Evolutionary conservation across 2,329 filamentous ascomycete genomes (phyloP).

Genomic region (Ophiocordyceps camponoti-leonardi): DNA sequence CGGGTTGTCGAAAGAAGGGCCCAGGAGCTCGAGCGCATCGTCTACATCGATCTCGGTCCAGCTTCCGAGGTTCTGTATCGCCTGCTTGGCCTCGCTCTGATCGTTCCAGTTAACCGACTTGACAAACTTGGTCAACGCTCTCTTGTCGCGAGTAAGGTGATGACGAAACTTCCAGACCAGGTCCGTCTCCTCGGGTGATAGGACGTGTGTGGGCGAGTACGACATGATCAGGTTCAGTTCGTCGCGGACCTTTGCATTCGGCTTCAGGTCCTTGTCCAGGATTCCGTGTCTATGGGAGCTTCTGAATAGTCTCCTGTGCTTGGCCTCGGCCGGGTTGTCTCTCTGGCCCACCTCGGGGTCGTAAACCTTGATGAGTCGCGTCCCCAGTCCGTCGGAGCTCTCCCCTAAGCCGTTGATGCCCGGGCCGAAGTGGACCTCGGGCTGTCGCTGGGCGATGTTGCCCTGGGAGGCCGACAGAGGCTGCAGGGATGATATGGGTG

Average conservation of each 20-base stretch:
- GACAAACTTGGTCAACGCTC: conserved; percentile 87
- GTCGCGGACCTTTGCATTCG: conserved; percentile 88
- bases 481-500: conserved; percentile 62
- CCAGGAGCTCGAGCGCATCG: conserved; percentile 84
- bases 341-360: conserved; percentile 80
- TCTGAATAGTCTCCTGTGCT: conserved; percentile 80
- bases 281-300: conserved; percentile 84
- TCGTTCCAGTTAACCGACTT: conserved; percentile 96
- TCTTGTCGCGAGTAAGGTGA: conserved; percentile 81
- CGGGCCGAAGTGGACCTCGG: conserved; percentile 78
- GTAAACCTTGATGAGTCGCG: conserved; percentile 67
- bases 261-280: conserved; percentile 85
- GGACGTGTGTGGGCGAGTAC: conserved; percentile 78
- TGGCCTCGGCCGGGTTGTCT: conserved; percentile 89
- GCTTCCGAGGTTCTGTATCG: conserved; percentile 73
- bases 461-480: conserved; percentile 39
- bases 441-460: conserved; percentile 60
- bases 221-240: conserved; percentile 82
- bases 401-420: conserved; percentile 60
- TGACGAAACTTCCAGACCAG: conserved; percentile 96
- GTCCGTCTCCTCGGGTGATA: conserved; percentile 86
- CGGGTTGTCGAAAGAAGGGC: conserved; percentile 77
- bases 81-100: conserved; percentile 68
- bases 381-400: conserved; percentile 26
- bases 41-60: conserved; percentile 98